Conservation (phyloP, 2,329 filamentous ascomycete genomes). For the Aspergillus tamarii region DNA sequence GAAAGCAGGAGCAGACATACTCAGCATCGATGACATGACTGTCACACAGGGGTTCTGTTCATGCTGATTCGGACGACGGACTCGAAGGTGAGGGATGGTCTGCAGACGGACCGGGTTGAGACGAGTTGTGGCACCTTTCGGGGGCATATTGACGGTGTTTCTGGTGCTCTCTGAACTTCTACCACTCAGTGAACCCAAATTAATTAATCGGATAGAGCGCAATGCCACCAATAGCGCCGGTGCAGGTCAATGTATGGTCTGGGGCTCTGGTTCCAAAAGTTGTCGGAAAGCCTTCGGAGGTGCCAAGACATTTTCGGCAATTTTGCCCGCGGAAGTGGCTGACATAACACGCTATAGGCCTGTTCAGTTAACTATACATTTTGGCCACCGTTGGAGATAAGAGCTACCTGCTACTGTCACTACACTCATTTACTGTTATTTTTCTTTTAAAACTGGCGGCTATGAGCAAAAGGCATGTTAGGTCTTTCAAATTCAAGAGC, state of each 20-base stretch:
- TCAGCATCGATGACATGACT: conserved; percentile 68
- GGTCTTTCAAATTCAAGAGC: conserved; percentile 20
- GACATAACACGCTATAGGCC: conserved; percentile 28
- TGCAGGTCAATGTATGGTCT: conserved; percentile 12
- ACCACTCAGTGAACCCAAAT: neutral
- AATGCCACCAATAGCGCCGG: conserved; percentile 17
- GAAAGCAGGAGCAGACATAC: conserved; percentile 48
- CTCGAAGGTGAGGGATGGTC: conserved; percentile 59
- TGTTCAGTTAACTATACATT: neutral
- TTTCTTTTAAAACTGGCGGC: neutral
- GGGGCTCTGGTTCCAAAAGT: conserved; percentile 10
- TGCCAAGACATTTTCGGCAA: conserved; percentile 25
- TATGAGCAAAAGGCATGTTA: conserved; percentile 28
- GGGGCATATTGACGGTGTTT: conserved; percentile 40
- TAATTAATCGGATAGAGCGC: conserved; percentile 1
- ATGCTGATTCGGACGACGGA: conserved; percentile 65
- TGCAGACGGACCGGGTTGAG: conserved; percentile 51
- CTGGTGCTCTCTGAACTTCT: neutral
- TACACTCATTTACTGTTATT: neutral
- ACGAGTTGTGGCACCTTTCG: conserved; percentile 48
- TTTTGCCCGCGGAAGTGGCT: conserved; percentile 36
- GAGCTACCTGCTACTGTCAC: neutral
- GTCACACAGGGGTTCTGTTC: conserved; percentile 67
- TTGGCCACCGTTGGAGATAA: neutral
- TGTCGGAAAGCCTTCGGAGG: conserved; percentile 24